Evolutionary conservation across 176 grass and related monocot genomes (phyloP), one percentile per base, ranked within the genome.

Genomic region (Paspalum notatum): DNA sequence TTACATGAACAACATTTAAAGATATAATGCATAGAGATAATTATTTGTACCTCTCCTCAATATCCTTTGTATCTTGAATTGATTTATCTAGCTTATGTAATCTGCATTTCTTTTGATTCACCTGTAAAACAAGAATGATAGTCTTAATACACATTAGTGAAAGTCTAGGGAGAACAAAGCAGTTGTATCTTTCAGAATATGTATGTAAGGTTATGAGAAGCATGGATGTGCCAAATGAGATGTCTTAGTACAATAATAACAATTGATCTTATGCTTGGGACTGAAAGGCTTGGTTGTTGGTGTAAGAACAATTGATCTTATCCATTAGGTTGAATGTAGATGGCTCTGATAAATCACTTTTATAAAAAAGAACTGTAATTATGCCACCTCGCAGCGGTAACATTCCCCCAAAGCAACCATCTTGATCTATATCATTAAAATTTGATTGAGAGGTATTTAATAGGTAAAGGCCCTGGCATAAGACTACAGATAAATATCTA

Each of bases 51-150:
- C 93, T 89, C 75, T 96, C 85, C 66, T 96, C 87, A 20, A 77
- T n/a, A 65, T 66, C 78, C 77, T 96, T 92, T 48, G 75, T 89
- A 79, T 96, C 85, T 64, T 78, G 87, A 87, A 96, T 89, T 79
- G 74, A 72, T 88, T 78, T 90, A 67, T 90, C 85, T 57, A 96
- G 81, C 70, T 83, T 92, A 75, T 79, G 82, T 51, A 96, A 90
- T 53, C 66, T 76, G 75, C 40, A 72, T 84, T 90, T 96, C 90
- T 85, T 96, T 89, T 92, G 86, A 27, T 67, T 79, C 20, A 90
- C 83, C 93, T 92, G 85, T 41, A 54, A 80, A 84, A 75, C 26
- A 56, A 75, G 8, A 62, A 80, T 53, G 15, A 32, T 46, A 54
- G 38, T 73, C 37, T 83, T 70, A 44, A 85, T 54, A 68, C 67